These are phyloP conservation scores for Russula olivacea DNA, from an alignment of 768 basidiomycete genomes.

Conservation along the genomic window DNA sequence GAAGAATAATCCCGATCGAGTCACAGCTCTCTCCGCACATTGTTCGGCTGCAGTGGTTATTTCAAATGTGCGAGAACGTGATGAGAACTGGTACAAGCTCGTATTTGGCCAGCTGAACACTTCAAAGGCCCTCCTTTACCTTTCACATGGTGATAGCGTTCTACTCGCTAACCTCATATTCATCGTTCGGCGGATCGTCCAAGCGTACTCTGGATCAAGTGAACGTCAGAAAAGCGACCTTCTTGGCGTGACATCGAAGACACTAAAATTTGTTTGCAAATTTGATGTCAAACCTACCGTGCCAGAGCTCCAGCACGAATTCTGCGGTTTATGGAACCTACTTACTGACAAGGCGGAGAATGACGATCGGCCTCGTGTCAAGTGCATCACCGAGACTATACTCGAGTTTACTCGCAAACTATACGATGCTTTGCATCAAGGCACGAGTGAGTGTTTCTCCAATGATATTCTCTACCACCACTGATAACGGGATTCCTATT, in stretches of 20 bases:
- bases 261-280: not conserved
- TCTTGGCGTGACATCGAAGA: not conserved
- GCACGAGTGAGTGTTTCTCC: not conserved
- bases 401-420: constrained; percentile 5
- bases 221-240: not conserved
- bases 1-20: not conserved
- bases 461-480: not conserved
- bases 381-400: not conserved
- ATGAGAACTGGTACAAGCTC: not conserved
- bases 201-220: not conserved
- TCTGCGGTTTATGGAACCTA: constrained; percentile 11
- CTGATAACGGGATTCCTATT: not conserved
- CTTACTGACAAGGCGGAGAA: not conserved
- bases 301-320: constrained; percentile 1
- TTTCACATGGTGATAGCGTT: not conserved
- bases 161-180: not conserved
- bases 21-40: not conserved
- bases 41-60: not conserved
- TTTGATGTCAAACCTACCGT: not conserved
- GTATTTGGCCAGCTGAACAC: not conserved
- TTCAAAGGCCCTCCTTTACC: not conserved
- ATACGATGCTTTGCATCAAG: not conserved
- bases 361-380: not conserved
- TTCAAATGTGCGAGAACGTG: not conserved
- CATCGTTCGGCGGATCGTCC: not conserved